Evolutionary conservation across 768 basidiomycete genomes (phyloP).

Genomic region (Rossbeevera mucosa): DNA sequence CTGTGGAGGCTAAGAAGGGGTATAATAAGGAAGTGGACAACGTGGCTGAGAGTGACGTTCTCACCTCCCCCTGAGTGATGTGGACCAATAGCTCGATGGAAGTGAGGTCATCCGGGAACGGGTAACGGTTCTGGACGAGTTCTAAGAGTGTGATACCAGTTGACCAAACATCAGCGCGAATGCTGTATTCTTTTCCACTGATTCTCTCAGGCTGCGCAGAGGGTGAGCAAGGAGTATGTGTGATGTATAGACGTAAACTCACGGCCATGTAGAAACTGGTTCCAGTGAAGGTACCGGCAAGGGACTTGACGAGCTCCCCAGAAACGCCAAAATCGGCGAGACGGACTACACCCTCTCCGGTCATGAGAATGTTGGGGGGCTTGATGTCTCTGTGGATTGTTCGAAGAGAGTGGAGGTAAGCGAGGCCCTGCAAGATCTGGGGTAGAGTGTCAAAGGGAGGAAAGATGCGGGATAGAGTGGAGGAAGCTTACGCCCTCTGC

Average conservation of each 20-base stretch:
- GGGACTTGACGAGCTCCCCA: slow-evolving; percentile 85
- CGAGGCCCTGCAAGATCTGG: slow-evolving; percentile 86
- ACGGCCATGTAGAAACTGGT: slow-evolving; percentile 99
- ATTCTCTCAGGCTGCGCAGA: slow-evolving; percentile 82
- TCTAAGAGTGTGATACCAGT: slow-evolving; percentile 93
- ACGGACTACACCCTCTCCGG: slow-evolving; percentile 85
- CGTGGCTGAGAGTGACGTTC: slow-evolving; percentile 17
- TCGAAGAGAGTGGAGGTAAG: slow-evolving; percentile 84
- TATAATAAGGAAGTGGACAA: slow-evolving; percentile 14
- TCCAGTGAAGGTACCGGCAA: slow-evolving; percentile 95
- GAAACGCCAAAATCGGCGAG: slow-evolving; percentile 97
- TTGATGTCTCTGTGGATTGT: slow-evolving; percentile 98
- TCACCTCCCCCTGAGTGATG: slow-evolving; percentile 75
- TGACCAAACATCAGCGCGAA: slow-evolving; percentile 97
- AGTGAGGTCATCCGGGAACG: slow-evolving; percentile 86
- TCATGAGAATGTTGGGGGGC: slow-evolving; percentile 88
- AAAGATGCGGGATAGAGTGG: neutral
- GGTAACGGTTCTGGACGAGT: slow-evolving; percentile 90
- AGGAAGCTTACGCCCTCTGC: slow-evolving; percentile 76
- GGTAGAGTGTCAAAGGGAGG: slow-evolving; percentile 7
- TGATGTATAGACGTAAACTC: slow-evolving; percentile 32
- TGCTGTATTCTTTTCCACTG: slow-evolving; percentile 85
- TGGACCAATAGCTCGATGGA: slow-evolving; percentile 94
- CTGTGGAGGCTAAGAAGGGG: slow-evolving; percentile 59
- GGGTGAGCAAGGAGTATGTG: slow-evolving; percentile 2